A percentile compares a stretch with the other conserved stretches of the same genome.
These are phyloP conservation scores for Scedosporium minutisporum DNA, from an alignment of 2,329 filamentous ascomycete genomes.

Conservation along the genomic window DNA sequence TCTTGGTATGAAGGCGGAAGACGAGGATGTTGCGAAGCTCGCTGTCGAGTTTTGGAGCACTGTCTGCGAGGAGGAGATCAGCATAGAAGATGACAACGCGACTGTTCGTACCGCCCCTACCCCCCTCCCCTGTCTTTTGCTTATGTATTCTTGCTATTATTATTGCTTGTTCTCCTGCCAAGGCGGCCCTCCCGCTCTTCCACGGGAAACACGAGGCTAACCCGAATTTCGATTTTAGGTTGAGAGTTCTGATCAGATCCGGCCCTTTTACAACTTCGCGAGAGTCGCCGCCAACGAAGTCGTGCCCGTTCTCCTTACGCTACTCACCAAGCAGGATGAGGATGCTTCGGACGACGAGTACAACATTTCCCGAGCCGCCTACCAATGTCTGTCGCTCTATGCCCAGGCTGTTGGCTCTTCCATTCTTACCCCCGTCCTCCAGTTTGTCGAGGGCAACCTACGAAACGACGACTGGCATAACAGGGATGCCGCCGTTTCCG, in stretches of 20 bases:
- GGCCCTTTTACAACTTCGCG: slow-evolving; percentile 93
- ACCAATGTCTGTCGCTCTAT: slow-evolving; percentile 94
- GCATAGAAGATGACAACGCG: slow-evolving; percentile 93
- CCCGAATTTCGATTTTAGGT: slow-evolving; percentile 24
- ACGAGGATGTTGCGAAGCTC: slow-evolving; percentile 96
- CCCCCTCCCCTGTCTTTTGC: slow-evolving; percentile 3
- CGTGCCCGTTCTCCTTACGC: slow-evolving; percentile 77
- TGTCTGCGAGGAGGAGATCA: slow-evolving; percentile 98
- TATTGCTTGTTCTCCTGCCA: background rate
- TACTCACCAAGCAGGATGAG: slow-evolving; percentile 95
- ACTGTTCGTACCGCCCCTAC: slow-evolving; percentile 39
- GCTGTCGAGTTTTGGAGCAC: slow-evolving; percentile 99
- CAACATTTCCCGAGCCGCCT: slow-evolving; percentile 88
- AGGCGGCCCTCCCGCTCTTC: background rate
- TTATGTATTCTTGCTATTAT: background rate
- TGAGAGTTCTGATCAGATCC: slow-evolving; percentile 73
- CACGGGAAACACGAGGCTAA: background rate
- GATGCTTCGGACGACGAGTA: slow-evolving; percentile 96
- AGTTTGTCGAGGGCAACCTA: slow-evolving; percentile 86
- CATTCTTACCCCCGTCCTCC: slow-evolving; percentile 76
- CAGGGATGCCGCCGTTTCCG: slow-evolving; percentile 90
- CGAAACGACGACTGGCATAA: slow-evolving; percentile 88
- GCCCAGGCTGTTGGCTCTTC: slow-evolving; percentile 79
- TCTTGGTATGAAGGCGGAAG: slow-evolving; percentile 94
- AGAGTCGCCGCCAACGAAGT: slow-evolving; percentile 89